phyloP scores from a whole-genome alignment of 2,329 filamentous ascomycete genomes.

The Sporothrix protearum region DNA sequence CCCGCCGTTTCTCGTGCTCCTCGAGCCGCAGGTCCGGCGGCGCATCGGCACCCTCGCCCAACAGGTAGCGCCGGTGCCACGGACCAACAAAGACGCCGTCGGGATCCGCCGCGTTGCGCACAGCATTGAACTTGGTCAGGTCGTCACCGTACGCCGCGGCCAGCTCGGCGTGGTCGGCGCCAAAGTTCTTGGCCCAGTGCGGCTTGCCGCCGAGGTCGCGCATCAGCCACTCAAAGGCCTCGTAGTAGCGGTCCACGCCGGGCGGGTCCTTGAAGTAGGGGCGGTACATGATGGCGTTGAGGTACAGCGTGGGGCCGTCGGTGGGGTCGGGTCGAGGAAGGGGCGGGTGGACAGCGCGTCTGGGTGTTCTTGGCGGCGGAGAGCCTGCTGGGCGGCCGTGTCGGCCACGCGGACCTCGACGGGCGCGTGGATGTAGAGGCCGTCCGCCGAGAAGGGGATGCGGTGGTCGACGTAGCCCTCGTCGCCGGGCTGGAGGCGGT shows the following conservation, averaged over 20 bases:
- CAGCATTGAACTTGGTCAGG: conserved; percentile 57
- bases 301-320: conserved; percentile 66
- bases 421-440: conserved; percentile 71
- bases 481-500: conserved; percentile 57
- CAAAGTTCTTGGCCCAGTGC: conserved; percentile 82
- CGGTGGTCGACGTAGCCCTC: conserved; percentile 53
- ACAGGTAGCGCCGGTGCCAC: conserved; percentile 75
- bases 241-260: conserved; percentile 65
- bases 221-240: conserved; percentile 81
- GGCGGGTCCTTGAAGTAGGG: conserved; percentile 69
- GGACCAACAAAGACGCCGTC: conserved; percentile 80
- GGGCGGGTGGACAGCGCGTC: conserved; percentile 30
- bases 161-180: conserved; percentile 52
- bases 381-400: conserved; percentile 43
- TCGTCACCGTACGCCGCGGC: conserved; percentile 59
- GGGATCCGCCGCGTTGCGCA: conserved; percentile 64
- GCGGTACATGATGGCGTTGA: conserved; percentile 76
- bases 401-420: conserved; percentile 74
- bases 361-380: conserved; percentile 30
- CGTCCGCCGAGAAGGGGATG: conserved; percentile 67
- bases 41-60: conserved; percentile 34
- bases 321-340: conserved; percentile 60
- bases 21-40: conserved; percentile 31
- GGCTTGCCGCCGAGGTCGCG: conserved; percentile 68
- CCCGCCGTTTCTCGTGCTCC: conserved; percentile 31